A percentile compares a stretch with the other conserved stretches of the same genome.
Conservation (phyloP, 129 eudicot genomes). For the Calendula officinalis region DNA sequence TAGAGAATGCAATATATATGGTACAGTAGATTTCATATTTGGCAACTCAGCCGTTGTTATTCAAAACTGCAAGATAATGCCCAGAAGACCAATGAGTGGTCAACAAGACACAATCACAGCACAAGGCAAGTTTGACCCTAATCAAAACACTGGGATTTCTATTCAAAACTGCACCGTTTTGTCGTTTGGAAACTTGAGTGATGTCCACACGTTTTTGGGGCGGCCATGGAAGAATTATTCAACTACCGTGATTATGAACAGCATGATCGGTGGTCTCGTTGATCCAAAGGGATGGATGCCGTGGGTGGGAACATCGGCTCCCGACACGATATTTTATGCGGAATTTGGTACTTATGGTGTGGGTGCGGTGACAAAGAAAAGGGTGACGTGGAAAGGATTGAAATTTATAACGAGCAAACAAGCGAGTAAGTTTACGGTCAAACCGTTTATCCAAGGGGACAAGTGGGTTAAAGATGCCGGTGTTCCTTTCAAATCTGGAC, state of each 20-base stretch:
- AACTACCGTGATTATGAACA: constrained; percentile 15
- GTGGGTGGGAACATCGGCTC: constrained; percentile 27
- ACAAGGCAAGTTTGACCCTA: constrained; percentile 27
- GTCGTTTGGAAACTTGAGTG: constrained; percentile 16
- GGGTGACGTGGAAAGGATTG: constrained; percentile 23
- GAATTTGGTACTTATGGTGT: constrained; percentile 18
- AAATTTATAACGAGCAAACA: constrained; percentile 7
- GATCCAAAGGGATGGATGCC: constrained; percentile 29
- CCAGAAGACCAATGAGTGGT: constrained; percentile 21
- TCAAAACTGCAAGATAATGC: constrained; percentile 21
- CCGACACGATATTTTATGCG: constrained; percentile 8
- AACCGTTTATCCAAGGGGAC: constrained; percentile 15
- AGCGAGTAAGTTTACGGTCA: constrained; percentile 21
- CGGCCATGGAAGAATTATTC: constrained; percentile 28
- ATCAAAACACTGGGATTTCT: constrained; percentile 23
- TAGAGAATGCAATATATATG: constrained; percentile 25
- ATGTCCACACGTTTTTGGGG: constrained; percentile 12
- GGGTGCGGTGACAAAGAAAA: constrained; percentile 12
- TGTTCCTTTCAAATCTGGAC: constrained; percentile 4
- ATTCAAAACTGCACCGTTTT: constrained; percentile 25
- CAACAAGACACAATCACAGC: constrained; percentile 25
- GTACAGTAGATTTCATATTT: constrained; percentile 29
- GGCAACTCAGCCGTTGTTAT: constrained; percentile 24
- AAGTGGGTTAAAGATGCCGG: constrained; percentile 21
- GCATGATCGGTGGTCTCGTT: constrained; percentile 15